Percentiles rank a stretch among this genome's conserved stretches.
These are phyloP conservation scores for Coffea canephora DNA, from an alignment of 257 asterid genomes.

Conservation along the genomic window DNA sequence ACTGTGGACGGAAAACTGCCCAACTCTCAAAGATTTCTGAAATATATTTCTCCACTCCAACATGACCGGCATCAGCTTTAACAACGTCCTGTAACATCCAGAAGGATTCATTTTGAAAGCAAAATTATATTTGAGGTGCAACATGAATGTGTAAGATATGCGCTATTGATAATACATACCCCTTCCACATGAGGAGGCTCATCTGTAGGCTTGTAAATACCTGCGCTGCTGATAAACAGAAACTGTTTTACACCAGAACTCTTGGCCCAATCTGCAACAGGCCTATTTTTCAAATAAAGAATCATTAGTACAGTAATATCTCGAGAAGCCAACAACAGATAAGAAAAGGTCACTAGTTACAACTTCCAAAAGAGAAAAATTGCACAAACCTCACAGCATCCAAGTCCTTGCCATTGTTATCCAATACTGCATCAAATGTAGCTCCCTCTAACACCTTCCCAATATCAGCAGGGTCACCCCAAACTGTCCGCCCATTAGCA, in stretches of 20 bases:
- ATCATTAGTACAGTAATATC: neutral
- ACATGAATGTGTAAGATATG: constrained; percentile 1
- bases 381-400: constrained; percentile 60
- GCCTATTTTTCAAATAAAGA: constrained; percentile 39
- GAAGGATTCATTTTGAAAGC: neutral
- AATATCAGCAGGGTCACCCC: constrained; percentile 80
- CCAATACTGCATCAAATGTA: constrained; percentile 80
- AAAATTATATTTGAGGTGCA: constrained; percentile 2
- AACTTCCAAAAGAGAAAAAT: neutral
- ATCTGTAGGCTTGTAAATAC: constrained; percentile 86
- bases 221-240: constrained; percentile 91
- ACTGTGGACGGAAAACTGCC: constrained; percentile 91
- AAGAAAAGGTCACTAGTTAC: neutral
- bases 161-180: constrained; percentile 36
- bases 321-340: neutral
- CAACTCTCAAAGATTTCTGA: constrained; percentile 64
- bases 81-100: constrained; percentile 63
- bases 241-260: constrained; percentile 72
- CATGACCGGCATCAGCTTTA: constrained; percentile 93
- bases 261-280: constrained; percentile 96
- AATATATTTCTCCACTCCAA: constrained; percentile 78
- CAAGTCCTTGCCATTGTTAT: constrained; percentile 95
- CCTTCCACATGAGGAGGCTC: constrained; percentile 98
- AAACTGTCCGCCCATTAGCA: constrained; percentile 81
- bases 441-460: constrained; percentile 74